phyloP scores from a whole-genome alignment of 73 alveolate species.

The Durusdinium trenchii region DNA sequence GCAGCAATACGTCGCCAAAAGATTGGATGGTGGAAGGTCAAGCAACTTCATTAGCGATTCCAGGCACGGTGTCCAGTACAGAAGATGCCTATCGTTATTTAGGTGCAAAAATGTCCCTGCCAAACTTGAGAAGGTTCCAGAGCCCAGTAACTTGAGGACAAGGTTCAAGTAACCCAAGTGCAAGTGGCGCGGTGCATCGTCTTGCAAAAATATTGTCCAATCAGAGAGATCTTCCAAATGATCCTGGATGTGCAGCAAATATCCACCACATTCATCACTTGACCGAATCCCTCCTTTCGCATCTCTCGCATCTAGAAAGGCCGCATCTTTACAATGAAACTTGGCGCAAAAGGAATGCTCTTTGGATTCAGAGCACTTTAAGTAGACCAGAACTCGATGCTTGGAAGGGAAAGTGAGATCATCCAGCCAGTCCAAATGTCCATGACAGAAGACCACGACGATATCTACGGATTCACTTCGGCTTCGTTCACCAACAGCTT shows the following conservation, averaged over 20 bases:
- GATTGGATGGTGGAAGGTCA: slow-evolving; percentile 19
- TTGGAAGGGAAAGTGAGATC: neutral
- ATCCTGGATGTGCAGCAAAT: slow-evolving; percentile 25
- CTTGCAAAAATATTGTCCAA: slow-evolving; percentile 76
- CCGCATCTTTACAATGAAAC: slow-evolving; percentile 31
- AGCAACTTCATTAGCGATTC: neutral
- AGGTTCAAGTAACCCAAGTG: slow-evolving; percentile 75
- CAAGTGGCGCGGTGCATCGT: slow-evolving; percentile 91
- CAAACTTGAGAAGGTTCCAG: slow-evolving; percentile 42
- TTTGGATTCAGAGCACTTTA: slow-evolving; percentile 32
- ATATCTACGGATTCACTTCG: slow-evolving; percentile 57
- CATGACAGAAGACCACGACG: slow-evolving; percentile 38
- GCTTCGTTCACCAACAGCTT: neutral
- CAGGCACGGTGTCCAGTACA: slow-evolving; percentile 93
- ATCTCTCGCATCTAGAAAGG: neutral
- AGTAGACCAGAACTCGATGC: slow-evolving; percentile 32
- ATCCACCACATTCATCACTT: slow-evolving; percentile 87
- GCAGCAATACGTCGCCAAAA: slow-evolving; percentile 65
- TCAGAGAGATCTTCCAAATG: slow-evolving; percentile 42
- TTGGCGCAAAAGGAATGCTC: neutral
- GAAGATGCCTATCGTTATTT: slow-evolving; percentile 70
- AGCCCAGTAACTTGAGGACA: slow-evolving; percentile 49
- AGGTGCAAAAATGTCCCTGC: slow-evolving; percentile 38
- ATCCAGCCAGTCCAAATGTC: slow-evolving; percentile 50
- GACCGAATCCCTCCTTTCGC: neutral